Base-by-base conservation (phyloP, 1,139 yeast genomes). In the Candida glucosophila region DNA sequence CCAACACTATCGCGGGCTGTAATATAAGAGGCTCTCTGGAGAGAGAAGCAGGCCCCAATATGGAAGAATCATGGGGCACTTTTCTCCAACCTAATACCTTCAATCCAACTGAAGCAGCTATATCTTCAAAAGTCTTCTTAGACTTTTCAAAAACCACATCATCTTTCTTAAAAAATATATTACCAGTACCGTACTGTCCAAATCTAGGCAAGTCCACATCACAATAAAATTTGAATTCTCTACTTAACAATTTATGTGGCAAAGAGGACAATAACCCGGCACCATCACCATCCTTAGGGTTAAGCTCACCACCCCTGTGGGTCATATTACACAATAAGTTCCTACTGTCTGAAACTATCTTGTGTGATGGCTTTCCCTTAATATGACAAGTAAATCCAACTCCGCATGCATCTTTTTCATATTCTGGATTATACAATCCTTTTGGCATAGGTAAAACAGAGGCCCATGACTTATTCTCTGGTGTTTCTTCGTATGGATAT, bases 281-380 rank as follows among this genome's bases (percentile, higher is more conserved):
- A 58, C 98, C 98, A 52, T 90, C 98, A 57, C 98, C 98, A 50
- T 90, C 96, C 45, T 88, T 75, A 15, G 97, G 94, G 49, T 86
- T 95, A 24, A 93, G 76, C 36, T 88, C 96, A 25, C 98, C 98
- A 49, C 98, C 98, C 61, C 98, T 75, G 55, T 90, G 98, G 36
- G 96, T 82, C 97, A 90, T 90, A 58, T 90, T 90, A 64, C 97
- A 88, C 33, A 90, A 74, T 48, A 90, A 66, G 47, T 73, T 75
- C 41, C 76, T 67, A 22, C 95, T 95, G 58, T 90, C 97, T 23
- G 93, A 77, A 33, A 90, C 90, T 40, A 88, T 86, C 52, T 88
- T 86, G 63, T 90, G 98, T 27, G 94, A 80, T 11, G 77, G 73
- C 21, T 64, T 51, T 33, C 97, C 97, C 54, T 86, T 83, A 59